phyloP scores from a whole-genome alignment of 1,284 basidiomycete species.

The Takashimella tepidaria region DNA sequence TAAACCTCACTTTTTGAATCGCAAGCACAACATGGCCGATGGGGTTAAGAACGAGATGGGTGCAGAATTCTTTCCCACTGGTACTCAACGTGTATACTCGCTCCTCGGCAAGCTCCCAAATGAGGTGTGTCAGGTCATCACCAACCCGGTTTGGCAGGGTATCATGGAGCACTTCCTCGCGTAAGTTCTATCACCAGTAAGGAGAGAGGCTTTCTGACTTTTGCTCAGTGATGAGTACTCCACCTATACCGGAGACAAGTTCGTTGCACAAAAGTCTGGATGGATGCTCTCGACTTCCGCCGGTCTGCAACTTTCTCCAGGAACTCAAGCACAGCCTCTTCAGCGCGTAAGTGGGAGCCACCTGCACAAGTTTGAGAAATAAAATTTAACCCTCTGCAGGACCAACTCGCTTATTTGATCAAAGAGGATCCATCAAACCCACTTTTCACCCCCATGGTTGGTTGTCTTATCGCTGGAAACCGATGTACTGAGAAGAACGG shows the following conservation, averaged over 20 bases:
- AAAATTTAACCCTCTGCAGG: conserved; percentile 5
- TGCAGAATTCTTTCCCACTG: conserved; percentile 21
- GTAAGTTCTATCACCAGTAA: conserved; percentile 7
- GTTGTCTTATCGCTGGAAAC: conserved; percentile 21
- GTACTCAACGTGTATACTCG: conserved; percentile 19
- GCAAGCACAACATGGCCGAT: conserved; percentile 11
- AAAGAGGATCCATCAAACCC: conserved; percentile 14
- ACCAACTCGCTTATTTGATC: conserved; percentile 19
- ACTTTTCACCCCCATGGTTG: conserved; percentile 20
- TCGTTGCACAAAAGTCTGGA: conserved; percentile 16
- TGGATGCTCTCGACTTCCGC: conserved; percentile 21
- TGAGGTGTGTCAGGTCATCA: conserved; percentile 13
- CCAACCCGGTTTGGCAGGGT: conserved; percentile 18
- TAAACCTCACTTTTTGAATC: conserved; percentile 14
- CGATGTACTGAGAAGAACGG: conserved; percentile 19
- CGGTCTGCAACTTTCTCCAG: conserved; percentile 15
- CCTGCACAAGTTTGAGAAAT: no score
- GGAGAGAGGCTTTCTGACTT: neutral
- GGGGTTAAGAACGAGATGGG: conserved; percentile 17
- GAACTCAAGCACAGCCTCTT: conserved; percentile 17
- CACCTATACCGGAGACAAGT: conserved; percentile 20
- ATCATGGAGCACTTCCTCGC: conserved; percentile 19
- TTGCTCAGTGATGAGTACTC: conserved; percentile 15
- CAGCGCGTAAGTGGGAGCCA: conserved; percentile 11
- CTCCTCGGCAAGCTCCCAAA: conserved; percentile 15